A percentile compares a stretch with the other conserved stretches of the same genome.
phyloP scores from a whole-genome alignment of 495 filamentous ascomycete species.

The Penicillium daleae region DNA sequence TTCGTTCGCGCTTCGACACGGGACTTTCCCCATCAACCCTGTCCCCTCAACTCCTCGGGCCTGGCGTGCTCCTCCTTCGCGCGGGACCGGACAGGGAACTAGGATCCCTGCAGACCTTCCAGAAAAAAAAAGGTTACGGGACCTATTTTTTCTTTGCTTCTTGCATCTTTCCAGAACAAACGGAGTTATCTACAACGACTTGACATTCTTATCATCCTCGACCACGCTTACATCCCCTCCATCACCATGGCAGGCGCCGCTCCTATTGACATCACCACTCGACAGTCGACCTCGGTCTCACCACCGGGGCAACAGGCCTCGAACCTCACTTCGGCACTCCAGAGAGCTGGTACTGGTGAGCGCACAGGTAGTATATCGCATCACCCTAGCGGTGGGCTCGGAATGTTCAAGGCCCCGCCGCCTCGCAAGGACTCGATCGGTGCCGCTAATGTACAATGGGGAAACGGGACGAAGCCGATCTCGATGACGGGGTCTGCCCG shows the following conservation, averaged over 20 bases:
- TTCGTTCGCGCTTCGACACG: slow-evolving; percentile 45
- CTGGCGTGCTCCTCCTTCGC: slow-evolving; percentile 41
- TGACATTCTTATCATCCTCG: not conserved
- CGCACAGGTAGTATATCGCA: slow-evolving; percentile 47
- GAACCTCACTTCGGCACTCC: slow-evolving; percentile 65
- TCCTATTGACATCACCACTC: slow-evolving; percentile 69
- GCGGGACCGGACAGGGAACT: slow-evolving; percentile 47
- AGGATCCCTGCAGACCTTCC: slow-evolving; percentile 20
- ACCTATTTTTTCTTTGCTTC: slow-evolving; percentile 31
- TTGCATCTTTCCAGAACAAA: not conserved
- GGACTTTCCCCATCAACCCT: slow-evolving; percentile 38
- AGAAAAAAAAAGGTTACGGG: slow-evolving; percentile 32
- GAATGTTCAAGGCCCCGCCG: slow-evolving; percentile 61
- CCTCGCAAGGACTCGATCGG: slow-evolving; percentile 74
- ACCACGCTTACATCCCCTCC: slow-evolving; percentile 14
- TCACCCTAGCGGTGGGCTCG: slow-evolving; percentile 50
- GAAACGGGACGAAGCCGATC: slow-evolving; percentile 82
- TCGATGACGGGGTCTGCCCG: slow-evolving; percentile 77
- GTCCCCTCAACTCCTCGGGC: slow-evolving; percentile 48
- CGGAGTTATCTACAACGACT: not conserved
- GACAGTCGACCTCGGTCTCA: slow-evolving; percentile 61
- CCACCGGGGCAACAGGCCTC: slow-evolving; percentile 63
- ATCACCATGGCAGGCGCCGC: slow-evolving; percentile 57
- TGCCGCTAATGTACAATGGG: slow-evolving; percentile 57
- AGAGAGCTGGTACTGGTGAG: slow-evolving; percentile 49